phyloP scores from a whole-genome alignment of 2,329 filamentous ascomycete species.

The Trichoderma brevicompactum region DNA sequence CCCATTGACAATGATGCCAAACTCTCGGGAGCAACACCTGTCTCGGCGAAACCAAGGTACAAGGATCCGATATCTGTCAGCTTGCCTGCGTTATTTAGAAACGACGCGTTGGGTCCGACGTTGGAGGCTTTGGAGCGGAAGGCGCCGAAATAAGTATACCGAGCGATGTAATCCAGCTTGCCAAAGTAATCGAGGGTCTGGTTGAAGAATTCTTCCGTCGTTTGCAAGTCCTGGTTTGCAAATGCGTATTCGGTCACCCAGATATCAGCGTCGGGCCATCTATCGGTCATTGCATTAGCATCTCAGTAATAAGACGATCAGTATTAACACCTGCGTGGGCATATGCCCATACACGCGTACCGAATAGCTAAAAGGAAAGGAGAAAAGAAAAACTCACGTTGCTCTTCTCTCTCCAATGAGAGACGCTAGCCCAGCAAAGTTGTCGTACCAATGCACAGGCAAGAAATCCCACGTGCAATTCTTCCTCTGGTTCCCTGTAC shows the following conservation, averaged over 20 bases:
- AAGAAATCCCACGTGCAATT: slow-evolving; percentile 68
- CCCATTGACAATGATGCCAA: slow-evolving; percentile 19
- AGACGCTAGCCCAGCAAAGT: slow-evolving; percentile 69
- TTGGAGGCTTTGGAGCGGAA: slow-evolving; percentile 73
- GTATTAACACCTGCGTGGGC: too few relatives aligned
- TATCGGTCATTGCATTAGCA: slow-evolving; percentile 35
- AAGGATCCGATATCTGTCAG: slow-evolving; percentile 77
- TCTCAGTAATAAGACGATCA: neutral
- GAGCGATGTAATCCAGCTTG: slow-evolving; percentile 56
- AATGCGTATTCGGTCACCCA: slow-evolving; percentile 82
- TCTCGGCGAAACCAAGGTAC: slow-evolving; percentile 67
- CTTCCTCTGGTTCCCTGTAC: slow-evolving; percentile 39
- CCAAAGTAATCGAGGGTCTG: slow-evolving; percentile 69
- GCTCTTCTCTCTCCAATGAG: slow-evolving; percentile 61
- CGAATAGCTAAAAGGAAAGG: neutral
- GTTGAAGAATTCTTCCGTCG: slow-evolving; percentile 71
- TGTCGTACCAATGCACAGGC: slow-evolving; percentile 70
- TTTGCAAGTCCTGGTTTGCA: slow-evolving; percentile 57
- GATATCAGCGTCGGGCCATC: slow-evolving; percentile 64
- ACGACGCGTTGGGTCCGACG: slow-evolving; percentile 72
- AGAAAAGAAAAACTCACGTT: slow-evolving; percentile 37
- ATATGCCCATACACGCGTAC: neutral
- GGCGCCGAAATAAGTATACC: slow-evolving; percentile 76
- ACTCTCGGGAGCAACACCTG: slow-evolving; percentile 48
- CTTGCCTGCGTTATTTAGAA: slow-evolving; percentile 69